phyloP scores from a whole-genome alignment of 176 grass and related monocot genomes.

The Poa pratensis region DNA sequence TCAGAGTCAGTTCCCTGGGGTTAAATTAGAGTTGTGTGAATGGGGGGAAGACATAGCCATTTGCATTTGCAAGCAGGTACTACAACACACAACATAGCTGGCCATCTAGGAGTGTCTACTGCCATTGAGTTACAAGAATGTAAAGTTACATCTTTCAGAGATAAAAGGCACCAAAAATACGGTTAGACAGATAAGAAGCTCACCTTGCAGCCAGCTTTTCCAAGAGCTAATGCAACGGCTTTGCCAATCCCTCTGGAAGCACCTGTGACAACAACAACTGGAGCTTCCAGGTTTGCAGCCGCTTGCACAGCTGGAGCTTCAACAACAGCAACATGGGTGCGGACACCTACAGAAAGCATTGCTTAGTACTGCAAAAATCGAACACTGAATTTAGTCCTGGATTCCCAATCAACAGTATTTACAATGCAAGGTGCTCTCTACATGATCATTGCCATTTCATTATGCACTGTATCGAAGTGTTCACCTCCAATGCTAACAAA shows the following conservation, averaged over 20 bases:
- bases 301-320: constrained; percentile 52
- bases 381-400: not conserved
- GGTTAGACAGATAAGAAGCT: constrained; percentile 14
- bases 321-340: constrained; percentile 70
- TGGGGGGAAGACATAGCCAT: not conserved
- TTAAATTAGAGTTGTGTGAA: not conserved
- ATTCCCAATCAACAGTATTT: not conserved
- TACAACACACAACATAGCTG: constrained; percentile 1
- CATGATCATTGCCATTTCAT: not conserved
- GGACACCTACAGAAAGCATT: constrained; percentile 56
- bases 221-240: constrained; percentile 73
- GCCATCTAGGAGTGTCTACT: not conserved
- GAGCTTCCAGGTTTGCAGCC: constrained; percentile 66
- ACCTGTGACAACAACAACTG: constrained; percentile 93
- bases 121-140: not conserved
- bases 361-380: not conserved
- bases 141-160: not conserved
- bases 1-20: constrained; percentile 6
- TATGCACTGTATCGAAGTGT: not conserved
- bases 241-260: constrained; percentile 95
- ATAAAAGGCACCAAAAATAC: not conserved
- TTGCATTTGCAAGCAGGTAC: not conserved
- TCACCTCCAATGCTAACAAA: not conserved
- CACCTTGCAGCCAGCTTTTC: constrained; percentile 95
- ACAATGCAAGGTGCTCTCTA: not conserved